These are phyloP conservation scores for Hypoxylon fragiforme DNA, from an alignment of 495 filamentous ascomycete genomes.

Conservation along the genomic window DNA sequence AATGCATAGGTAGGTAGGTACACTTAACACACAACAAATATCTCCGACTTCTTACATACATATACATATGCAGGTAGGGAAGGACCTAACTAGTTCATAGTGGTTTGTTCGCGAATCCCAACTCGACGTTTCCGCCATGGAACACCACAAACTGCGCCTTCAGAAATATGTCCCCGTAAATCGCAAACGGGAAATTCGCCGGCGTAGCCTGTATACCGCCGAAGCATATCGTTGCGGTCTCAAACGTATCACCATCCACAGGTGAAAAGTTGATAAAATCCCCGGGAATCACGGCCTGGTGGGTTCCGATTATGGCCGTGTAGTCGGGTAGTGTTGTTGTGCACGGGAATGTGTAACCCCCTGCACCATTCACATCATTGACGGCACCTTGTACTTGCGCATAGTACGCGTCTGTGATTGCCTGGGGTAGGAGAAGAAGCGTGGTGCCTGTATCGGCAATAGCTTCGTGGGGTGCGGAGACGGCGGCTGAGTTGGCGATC, in stretches of 20 bases:
- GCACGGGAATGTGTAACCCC: conserved; percentile 75
- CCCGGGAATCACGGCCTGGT: conserved; percentile 61
- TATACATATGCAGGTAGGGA: too few species aligned
- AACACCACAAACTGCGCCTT: conserved; percentile 84
- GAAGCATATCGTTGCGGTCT: conserved; percentile 58
- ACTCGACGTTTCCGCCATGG: conserved; percentile 55
- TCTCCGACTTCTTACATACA: too few species aligned
- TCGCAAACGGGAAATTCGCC: conserved; percentile 64
- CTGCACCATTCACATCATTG: conserved; percentile 55
- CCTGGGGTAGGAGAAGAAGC: conserved; percentile 64
- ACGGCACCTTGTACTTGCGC: conserved; percentile 58
- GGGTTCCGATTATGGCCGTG: conserved; percentile 60
- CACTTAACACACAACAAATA: too few species aligned
- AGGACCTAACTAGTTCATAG: conserved; percentile 14
- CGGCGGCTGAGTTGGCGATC: conserved; percentile 46
- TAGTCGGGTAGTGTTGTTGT: conserved; percentile 62
- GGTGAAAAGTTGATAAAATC: conserved; percentile 64
- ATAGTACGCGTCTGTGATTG: conserved; percentile 70
- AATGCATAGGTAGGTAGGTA: too few species aligned
- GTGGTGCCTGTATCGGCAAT: conserved; percentile 73
- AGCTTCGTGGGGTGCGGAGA: conserved; percentile 39
- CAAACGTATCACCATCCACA: conserved; percentile 42
- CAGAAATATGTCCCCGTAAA: conserved; percentile 83
- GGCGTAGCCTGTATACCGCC: conserved; percentile 66
- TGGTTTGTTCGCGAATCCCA: conserved; percentile 66